Evolutionary conservation across 2,329 filamentous ascomycete species (phyloP).

Genomic region (Falciphora oryzae): DNA sequence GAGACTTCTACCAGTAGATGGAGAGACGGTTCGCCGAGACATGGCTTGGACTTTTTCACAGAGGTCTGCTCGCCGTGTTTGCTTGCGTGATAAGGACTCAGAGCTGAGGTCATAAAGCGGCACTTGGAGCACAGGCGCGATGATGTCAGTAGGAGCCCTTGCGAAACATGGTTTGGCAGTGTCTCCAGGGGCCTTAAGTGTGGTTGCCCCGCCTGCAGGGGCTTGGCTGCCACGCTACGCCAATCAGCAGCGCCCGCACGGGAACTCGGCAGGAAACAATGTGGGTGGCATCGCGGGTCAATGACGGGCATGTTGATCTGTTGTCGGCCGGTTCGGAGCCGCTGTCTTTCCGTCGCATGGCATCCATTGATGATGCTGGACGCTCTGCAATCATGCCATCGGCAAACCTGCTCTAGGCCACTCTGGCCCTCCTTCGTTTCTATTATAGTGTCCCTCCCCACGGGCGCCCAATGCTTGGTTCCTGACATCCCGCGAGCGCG

Average conservation of each 20-base stretch:
- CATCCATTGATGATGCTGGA: too few species aligned
- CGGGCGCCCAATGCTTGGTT: too few species aligned
- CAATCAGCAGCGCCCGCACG: not conserved
- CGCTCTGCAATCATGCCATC: too few species aligned
- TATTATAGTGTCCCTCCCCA: too few species aligned
- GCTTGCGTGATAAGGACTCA: too few species aligned
- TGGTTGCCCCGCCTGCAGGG: not conserved
- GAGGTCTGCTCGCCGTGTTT: not conserved
- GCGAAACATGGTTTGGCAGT: not conserved
- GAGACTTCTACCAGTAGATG: not conserved
- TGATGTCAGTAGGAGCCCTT: not conserved
- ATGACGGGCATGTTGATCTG: too few species aligned
- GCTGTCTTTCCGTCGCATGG: too few species aligned
- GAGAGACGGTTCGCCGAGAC: not conserved
- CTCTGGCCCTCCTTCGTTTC: too few species aligned
- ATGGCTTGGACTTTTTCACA: not conserved
- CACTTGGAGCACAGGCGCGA: not conserved
- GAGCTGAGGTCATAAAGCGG: not conserved
- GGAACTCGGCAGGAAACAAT: not conserved
- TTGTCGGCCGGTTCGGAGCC: too few species aligned
- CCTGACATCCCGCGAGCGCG: too few species aligned
- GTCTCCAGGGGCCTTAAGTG: not conserved
- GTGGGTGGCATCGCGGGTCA: too few species aligned
- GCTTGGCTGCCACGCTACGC: not conserved
- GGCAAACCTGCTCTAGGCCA: too few species aligned